phyloP scores from a whole-genome alignment of 768 basidiomycete genomes.

The Mycena rosella region DNA sequence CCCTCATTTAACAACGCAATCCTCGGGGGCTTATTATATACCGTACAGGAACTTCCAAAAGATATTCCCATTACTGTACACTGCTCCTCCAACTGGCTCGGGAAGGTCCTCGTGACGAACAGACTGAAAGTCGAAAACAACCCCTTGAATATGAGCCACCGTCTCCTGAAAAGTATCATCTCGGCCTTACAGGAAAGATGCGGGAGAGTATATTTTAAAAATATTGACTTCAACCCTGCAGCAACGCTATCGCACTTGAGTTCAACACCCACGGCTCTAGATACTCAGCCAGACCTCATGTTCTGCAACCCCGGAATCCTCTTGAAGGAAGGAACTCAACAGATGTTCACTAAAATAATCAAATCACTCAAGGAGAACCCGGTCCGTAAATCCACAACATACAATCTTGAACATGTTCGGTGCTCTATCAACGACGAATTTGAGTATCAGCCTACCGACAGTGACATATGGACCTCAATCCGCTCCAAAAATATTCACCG shows the following conservation, averaged over 20 bases:
- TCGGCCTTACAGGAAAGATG: constrained; percentile 13
- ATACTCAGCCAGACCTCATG: background rate
- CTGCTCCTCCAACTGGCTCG: background rate
- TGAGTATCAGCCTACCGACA: constrained; percentile 3
- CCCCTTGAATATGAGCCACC: background rate
- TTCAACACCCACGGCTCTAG: background rate
- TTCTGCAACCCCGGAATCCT: constrained; percentile 3
- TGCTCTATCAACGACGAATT: constrained; percentile 3
- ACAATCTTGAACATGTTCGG: constrained; percentile 9
- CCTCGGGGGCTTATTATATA: background rate
- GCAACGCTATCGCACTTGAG: background rate
- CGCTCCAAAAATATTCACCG: background rate
- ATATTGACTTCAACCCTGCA: background rate
- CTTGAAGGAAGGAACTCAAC: constrained; percentile 11
- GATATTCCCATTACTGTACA: background rate
- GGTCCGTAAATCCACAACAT: background rate
- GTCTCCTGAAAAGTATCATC: background rate
- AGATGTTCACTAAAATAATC: constrained; percentile 8
- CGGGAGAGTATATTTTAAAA: background rate
- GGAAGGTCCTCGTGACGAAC: background rate
- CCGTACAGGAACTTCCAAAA: background rate
- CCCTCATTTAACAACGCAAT: background rate
- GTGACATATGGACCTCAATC: constrained; percentile 13
- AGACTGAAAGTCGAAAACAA: background rate
- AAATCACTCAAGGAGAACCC: background rate